phyloP scores from a whole-genome alignment of 208 protist genomes.

The Vickermania spadyakhi region DNA sequence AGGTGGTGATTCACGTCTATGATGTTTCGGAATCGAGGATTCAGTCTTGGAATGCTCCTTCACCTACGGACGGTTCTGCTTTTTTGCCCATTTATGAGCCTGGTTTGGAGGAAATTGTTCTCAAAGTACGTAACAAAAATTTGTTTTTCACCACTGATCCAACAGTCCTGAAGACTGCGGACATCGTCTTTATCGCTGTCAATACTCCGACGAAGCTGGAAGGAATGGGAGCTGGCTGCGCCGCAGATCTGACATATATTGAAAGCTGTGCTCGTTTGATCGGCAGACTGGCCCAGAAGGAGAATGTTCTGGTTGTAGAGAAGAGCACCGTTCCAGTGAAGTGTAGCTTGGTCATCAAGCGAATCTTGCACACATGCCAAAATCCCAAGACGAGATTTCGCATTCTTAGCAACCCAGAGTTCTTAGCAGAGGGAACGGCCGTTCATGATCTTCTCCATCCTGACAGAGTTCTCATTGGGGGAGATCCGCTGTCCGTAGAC shows the following conservation, averaged over 20 bases:
- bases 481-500: constrained; percentile 36
- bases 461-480: constrained; percentile 96
- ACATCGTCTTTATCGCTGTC: constrained; percentile 97
- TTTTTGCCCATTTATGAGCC: constrained; percentile 94
- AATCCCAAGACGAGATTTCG: constrained; percentile 54
- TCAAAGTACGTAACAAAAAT: constrained; percentile 64
- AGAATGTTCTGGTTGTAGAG: constrained; percentile 89
- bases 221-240: constrained; percentile 85
- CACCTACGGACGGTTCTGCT: constrained; percentile 8
- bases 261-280: constrained; percentile 83
- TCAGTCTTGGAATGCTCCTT: constrained; percentile 86
- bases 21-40: constrained; percentile 90
- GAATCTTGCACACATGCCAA: constrained; percentile 23
- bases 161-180: constrained; percentile 51
- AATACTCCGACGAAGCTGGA: constrained; percentile 96
- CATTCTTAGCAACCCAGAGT: constrained; percentile 97
- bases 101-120: constrained; percentile 88
- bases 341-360: constrained; percentile 25
- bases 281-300: constrained; percentile 23
- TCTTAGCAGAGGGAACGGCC: constrained; percentile 92
- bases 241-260: constrained; percentile 87
- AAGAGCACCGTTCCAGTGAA: constrained; percentile 92
- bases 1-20: constrained; percentile 87
- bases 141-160: constrained; percentile 94
- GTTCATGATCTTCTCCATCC: constrained; percentile 88